phyloP scores from a whole-genome alignment of 2,329 filamentous ascomycete genomes.

The Cytospora mali region DNA sequence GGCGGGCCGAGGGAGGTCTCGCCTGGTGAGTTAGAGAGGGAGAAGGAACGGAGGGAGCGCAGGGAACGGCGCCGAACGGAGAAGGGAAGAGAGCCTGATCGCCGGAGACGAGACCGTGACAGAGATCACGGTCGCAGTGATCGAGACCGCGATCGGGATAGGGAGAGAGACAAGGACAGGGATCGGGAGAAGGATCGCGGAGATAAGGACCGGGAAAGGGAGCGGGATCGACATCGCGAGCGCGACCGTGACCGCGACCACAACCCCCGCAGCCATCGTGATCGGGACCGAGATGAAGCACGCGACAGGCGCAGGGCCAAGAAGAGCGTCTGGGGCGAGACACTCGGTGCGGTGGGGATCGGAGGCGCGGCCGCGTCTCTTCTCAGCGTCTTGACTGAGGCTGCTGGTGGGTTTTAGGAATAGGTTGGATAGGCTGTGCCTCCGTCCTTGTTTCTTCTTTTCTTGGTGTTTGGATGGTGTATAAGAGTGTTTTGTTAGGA shows the following conservation, averaged over 20 bases:
- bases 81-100: slow-evolving; percentile 30
- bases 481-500: not conserved
- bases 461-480: not conserved
- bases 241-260: slow-evolving; percentile 47
- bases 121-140: slow-evolving; percentile 37
- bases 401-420: slow-evolving; percentile 43
- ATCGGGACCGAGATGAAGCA: slow-evolving; percentile 44
- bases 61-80: slow-evolving; percentile 18
- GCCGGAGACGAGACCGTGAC: slow-evolving; percentile 34
- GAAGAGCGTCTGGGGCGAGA: slow-evolving; percentile 55
- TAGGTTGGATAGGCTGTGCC: not conserved
- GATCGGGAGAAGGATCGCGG: slow-evolving; percentile 39
- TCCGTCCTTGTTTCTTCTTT: not conserved
- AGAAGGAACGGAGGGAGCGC: slow-evolving; percentile 28
- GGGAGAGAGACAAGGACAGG: slow-evolving; percentile 36
- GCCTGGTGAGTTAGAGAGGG: slow-evolving; percentile 35
- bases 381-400: slow-evolving; percentile 60
- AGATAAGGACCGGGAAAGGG: slow-evolving; percentile 38
- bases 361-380: slow-evolving; percentile 63
- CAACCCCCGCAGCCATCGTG: slow-evolving; percentile 30
- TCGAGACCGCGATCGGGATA: slow-evolving; percentile 17
- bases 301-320: slow-evolving; percentile 39
- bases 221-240: slow-evolving; percentile 45
- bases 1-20: slow-evolving; percentile 49
- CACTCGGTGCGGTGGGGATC: slow-evolving; percentile 60